Percentiles rank a stretch among this genome's conserved stretches.
phyloP scores from a whole-genome alignment of 192 early-diverging fungal species.

The Umbelopsis isabellina region DNA sequence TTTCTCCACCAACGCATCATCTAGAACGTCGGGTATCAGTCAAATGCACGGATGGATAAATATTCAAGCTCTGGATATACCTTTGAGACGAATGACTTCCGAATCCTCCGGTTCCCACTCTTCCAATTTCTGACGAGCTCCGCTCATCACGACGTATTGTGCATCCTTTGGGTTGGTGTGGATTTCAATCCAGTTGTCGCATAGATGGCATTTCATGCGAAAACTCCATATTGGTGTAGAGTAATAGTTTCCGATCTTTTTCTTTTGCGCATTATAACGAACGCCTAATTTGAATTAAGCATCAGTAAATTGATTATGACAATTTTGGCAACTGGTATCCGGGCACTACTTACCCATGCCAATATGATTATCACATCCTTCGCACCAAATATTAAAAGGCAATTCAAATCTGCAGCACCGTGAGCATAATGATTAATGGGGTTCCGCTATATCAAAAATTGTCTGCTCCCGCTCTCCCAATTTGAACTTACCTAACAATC shows the following conservation, averaged over 20 bases:
- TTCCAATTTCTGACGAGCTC: conserved; percentile 80
- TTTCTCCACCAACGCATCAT: conserved; percentile 51
- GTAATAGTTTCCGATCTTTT: conserved; percentile 86
- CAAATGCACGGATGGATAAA: conserved; percentile 14
- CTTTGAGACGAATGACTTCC: conserved; percentile 67
- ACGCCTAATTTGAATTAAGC: conserved; percentile 57
- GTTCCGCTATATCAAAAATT: neutral
- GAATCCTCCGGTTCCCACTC: conserved; percentile 68
- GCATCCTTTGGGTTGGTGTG: conserved; percentile 93
- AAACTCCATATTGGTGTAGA: conserved; percentile 86
- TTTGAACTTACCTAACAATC: conserved; percentile 62
- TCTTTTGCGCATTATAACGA: conserved; percentile 95
- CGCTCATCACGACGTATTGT: conserved; percentile 66
- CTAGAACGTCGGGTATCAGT: conserved; percentile 32
- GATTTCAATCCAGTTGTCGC: conserved; percentile 85
- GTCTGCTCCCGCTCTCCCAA: too few species aligned
- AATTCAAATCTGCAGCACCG: conserved; percentile 70
- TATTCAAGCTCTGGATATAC: conserved; percentile 20
- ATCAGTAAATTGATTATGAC: neutral
- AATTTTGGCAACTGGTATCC: neutral
- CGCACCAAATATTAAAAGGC: conserved; percentile 91
- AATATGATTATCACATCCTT: conserved; percentile 81
- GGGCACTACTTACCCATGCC: conserved; percentile 64
- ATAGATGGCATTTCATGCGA: conserved; percentile 94
- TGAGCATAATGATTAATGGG: neutral